Conservation (phyloP, 1,139 yeast species). For the Yamadazyma triangularis region DNA sequence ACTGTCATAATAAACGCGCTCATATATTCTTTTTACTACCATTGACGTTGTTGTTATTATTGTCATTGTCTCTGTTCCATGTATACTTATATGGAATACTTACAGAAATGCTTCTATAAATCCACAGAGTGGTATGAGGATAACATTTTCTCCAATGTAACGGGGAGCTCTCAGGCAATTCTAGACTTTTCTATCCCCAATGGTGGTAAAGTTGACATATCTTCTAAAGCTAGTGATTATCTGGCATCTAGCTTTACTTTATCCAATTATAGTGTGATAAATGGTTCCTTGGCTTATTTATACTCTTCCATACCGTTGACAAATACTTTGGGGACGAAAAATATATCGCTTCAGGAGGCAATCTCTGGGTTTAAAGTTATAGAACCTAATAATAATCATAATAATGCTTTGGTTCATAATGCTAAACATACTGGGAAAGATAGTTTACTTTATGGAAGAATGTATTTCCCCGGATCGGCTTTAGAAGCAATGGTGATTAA, state of each 20-base stretch:
- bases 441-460: conserved; percentile 62
- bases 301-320: conserved; percentile 62
- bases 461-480: conserved; percentile 84
- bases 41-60: neutral
- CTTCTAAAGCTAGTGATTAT: conserved; percentile 66
- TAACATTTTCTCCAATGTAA: conserved; percentile 68
- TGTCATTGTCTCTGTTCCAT: too few relatives aligned
- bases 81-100: conserved; percentile 84
- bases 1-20: neutral
- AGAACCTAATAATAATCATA: conserved; percentile 30
- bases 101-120: conserved; percentile 64
- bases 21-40: neutral
- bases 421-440: conserved; percentile 7
- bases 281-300: conserved; percentile 81
- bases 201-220: conserved; percentile 62
- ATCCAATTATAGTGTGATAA: conserved; percentile 61
- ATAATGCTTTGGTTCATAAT: neutral
- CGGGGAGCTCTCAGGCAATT: conserved; percentile 64
- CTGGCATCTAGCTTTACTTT: conserved; percentile 76
- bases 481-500: conserved; percentile 86
- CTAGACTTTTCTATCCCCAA: conserved; percentile 73
- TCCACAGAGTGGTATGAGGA: conserved; percentile 76
- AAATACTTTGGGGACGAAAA: conserved; percentile 48
- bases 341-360: conserved; percentile 62
- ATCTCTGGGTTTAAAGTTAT: conserved; percentile 73